Percentiles rank a stretch among this genome's conserved stretches.
Evolutionary conservation across 163 green algal genomes (phyloP).

Genomic region (Scenedesmus sp.): DNA sequence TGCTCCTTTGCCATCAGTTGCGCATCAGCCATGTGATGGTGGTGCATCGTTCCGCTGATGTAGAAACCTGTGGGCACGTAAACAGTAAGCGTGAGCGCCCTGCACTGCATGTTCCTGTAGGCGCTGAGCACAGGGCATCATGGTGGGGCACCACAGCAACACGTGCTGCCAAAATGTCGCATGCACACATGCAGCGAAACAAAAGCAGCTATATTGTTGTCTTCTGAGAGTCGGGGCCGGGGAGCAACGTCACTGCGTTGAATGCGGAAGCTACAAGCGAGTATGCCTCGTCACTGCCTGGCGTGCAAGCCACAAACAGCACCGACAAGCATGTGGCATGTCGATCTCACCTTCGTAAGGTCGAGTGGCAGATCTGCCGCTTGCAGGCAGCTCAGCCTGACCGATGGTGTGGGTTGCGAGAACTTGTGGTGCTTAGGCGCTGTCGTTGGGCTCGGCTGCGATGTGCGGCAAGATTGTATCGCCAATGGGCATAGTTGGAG

Average conservation of each 20-base stretch:
- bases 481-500: neutral
- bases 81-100: neutral
- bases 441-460: neutral
- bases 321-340: neutral
- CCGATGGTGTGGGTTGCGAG: neutral
- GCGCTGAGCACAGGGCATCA: too few relatives aligned
- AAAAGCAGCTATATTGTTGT: too few relatives aligned
- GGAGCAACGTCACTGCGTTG: too few relatives aligned
- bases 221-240: too few relatives aligned
- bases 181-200: neutral
- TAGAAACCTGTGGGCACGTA: neutral
- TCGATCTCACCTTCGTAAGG: neutral
- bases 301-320: neutral
- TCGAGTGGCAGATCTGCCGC: neutral
- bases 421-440: neutral
- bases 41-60: neutral
- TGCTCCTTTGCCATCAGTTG: neutral
- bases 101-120: neutral
- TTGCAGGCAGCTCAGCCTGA: neutral
- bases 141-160: neutral
- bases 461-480: neutral
- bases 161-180: neutral
- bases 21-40: constrained; percentile 38
- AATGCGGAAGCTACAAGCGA: too few relatives aligned
- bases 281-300: neutral